Percentiles rank a stretch among this genome's conserved stretches.
Conservation (phyloP, 2,329 filamentous ascomycete species). For the Hymenoscyphus repandus region DNA sequence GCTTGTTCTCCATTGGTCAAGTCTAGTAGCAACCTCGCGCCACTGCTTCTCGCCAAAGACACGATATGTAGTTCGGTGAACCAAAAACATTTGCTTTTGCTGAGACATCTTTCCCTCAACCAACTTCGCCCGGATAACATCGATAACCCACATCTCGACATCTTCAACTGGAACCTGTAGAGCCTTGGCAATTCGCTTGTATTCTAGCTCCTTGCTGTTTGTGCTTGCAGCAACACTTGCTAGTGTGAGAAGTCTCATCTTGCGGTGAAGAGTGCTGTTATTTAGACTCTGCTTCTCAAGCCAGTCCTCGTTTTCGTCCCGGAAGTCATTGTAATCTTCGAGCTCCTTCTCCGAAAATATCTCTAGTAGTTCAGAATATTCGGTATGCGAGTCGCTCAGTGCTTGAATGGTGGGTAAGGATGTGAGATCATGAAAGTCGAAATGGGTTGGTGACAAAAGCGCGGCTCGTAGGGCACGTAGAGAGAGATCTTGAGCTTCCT, state of each 20-base stretch:
- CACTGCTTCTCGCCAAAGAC: conserved; percentile 98
- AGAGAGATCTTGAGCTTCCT: conserved; percentile 57
- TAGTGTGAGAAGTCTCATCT: conserved; percentile 94
- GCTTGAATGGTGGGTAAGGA: conserved; percentile 75
- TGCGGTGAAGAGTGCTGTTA: conserved; percentile 72
- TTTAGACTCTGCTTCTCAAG: conserved; percentile 72
- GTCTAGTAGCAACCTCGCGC: conserved; percentile 82
- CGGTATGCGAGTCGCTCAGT: conserved; percentile 75
- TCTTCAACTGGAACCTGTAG: conserved; percentile 78
- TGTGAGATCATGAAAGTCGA: conserved; percentile 69
- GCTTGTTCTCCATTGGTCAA: conserved; percentile 87
- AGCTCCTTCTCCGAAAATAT: conserved; percentile 92
- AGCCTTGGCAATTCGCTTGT: conserved; percentile 75
- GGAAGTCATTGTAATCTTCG: conserved; percentile 94
- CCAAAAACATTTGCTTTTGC: conserved; percentile 85
- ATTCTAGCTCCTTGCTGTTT: conserved; percentile 81
- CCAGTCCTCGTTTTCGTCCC: conserved; percentile 83
- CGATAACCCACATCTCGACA: conserved; percentile 98
- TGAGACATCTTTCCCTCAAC: conserved; percentile 97
- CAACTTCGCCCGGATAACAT: conserved; percentile 90
- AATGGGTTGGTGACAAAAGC: conserved; percentile 60
- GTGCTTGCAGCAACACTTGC: conserved; percentile 81
- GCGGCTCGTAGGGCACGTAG: conserved; percentile 63
- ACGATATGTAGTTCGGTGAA: conserved; percentile 93
- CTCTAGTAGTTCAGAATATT: conserved; percentile 87